Evolutionary conservation across 2,329 filamentous ascomycete genomes (phyloP).

Genomic region (Colletotrichum sp.): DNA sequence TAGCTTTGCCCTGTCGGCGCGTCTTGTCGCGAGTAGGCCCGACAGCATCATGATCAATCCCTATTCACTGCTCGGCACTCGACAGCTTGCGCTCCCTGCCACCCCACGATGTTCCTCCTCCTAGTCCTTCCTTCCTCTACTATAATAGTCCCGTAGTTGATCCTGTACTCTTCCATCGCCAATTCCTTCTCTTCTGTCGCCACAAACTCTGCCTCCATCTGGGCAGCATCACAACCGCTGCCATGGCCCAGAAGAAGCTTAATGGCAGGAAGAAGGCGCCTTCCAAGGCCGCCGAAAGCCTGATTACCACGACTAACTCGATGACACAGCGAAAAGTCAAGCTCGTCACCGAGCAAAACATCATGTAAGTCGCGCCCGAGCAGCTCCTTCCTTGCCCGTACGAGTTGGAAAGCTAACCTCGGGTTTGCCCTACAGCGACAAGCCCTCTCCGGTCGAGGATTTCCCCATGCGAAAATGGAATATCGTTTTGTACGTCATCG

Average conservation of each 20-base stretch:
- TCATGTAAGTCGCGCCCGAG: conserved; percentile 65
- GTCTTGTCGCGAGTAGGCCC: neutral
- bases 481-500: conserved; percentile 82
- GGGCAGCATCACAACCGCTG: neutral
- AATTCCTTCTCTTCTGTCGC: neutral
- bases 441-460: conserved; percentile 80
- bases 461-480: conserved; percentile 95
- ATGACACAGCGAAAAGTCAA: conserved; percentile 81
- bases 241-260: neutral
- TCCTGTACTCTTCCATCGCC: neutral
- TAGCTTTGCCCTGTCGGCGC: neutral
- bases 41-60: neutral
- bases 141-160: neutral
- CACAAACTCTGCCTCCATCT: neutral
- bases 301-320: neutral
- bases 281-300: neutral
- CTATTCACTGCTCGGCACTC: neutral
- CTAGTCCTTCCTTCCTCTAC: neutral
- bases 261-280: neutral
- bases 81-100: neutral
- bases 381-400: neutral
- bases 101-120: neutral
- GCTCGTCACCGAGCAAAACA: conserved; percentile 89
- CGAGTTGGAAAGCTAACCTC: conserved; percentile 21
- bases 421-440: conserved; percentile 59